A percentile compares a stretch with the other conserved stretches of the same genome.
phyloP scores from a whole-genome alignment of 1,139 yeast genomes.

The Suhomyces atakaporum region DNA sequence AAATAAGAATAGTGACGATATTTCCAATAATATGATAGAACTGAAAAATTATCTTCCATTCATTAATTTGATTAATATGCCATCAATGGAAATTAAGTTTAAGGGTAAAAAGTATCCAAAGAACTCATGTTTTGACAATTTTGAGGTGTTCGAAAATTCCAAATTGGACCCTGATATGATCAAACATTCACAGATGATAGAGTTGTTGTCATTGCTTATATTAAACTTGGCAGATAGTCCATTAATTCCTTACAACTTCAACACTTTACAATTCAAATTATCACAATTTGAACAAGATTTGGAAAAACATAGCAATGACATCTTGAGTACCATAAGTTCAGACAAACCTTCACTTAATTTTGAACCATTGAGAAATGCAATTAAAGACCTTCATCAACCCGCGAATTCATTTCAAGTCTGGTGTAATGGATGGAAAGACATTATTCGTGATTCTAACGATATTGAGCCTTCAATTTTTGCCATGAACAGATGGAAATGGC shows the following conservation, averaged over 20 bases:
- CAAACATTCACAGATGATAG: conserved; percentile 59
- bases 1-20: conserved; percentile 27
- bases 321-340: conserved; percentile 12
- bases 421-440: conserved; percentile 56
- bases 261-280: conserved; percentile 48
- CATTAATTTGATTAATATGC: conserved; percentile 63
- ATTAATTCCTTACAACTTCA: conserved; percentile 68
- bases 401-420: conserved; percentile 41
- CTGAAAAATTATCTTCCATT: conserved; percentile 73
- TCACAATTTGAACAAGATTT: conserved; percentile 51
- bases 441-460: conserved; percentile 34
- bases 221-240: conserved; percentile 72
- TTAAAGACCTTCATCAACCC: conserved; percentile 25
- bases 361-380: conserved; percentile 27
- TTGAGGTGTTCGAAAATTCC: conserved; percentile 51
- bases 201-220: conserved; percentile 54
- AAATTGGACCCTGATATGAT: conserved; percentile 58
- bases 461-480: conserved; percentile 72
- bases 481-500: conserved; percentile 78
- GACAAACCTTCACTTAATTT: conserved; percentile 26
- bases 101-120: conserved; percentile 51
- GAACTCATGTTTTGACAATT: conserved; percentile 67
- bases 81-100: conserved; percentile 63
- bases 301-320: conserved; percentile 38
- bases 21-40: conserved; percentile 47